Evolutionary conservation across 129 eudicot species (phyloP).

Genomic region (carrot (Daucus carota)): DNA sequence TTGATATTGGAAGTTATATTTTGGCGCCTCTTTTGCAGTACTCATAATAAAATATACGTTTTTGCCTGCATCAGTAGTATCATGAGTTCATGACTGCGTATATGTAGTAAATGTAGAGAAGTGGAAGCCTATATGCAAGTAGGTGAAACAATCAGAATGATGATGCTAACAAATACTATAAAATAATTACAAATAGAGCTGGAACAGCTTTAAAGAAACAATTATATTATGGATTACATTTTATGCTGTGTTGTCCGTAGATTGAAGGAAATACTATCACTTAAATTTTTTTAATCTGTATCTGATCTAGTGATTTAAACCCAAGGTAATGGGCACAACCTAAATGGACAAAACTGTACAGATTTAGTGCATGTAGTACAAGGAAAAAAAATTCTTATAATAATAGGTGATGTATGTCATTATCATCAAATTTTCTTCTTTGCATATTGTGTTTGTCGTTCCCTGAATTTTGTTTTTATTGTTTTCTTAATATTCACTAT

Average conservation of each 20-base stretch:
- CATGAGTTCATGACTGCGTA: background rate
- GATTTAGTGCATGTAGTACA: background rate
- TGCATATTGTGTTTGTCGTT: background rate
- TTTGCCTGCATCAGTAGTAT: background rate
- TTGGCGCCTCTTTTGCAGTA: background rate
- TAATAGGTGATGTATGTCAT: background rate
- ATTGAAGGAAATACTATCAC: background rate
- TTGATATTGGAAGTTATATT: background rate
- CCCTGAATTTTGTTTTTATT: background rate
- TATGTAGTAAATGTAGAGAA: background rate
- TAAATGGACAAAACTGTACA: background rate
- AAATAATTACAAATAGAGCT: no score
- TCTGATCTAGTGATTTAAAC: background rate
- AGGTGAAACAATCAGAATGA: background rate
- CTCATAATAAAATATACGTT: background rate
- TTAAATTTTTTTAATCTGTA: background rate
- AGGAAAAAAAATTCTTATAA: background rate
- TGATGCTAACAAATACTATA: background rate
- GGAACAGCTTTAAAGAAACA: background rate
- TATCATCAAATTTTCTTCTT: background rate
- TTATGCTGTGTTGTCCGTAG: background rate
- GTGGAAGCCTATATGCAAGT: background rate
- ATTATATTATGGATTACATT: background rate
- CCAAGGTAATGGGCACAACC: background rate
- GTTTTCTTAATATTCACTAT: background rate